Evolutionary conservation across 129 eudicot genomes (phyloP), one percentile per base, ranked within the genome.

Genomic region (Ambrosia artemisiifolia): DNA sequence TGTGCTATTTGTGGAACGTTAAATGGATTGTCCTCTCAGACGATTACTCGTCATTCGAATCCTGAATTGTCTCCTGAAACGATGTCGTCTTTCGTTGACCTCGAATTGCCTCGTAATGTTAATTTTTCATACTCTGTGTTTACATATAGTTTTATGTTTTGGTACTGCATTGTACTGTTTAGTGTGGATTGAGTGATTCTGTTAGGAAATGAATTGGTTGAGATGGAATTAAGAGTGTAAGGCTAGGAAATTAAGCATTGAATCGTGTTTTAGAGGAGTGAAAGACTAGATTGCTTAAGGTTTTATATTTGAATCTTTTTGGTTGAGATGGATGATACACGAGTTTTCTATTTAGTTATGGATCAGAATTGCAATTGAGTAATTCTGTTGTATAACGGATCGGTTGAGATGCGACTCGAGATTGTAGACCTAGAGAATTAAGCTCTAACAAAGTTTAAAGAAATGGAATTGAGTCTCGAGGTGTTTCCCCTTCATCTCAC

Each of bases 1-100:
- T 94, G 98, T 57, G 64, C 86, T 12, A 83, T 94, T 3, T 94
- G 98, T 53, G 98, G 95, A 28, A 90, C 92, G 32, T 87, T 88
- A 44, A 92, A 92, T 76, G 98, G 96, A 14, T 83, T 88, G 55
- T 36, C 91, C 1, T 55, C 89, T 24, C 64, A 81, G 14, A 67
- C 89, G 35, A 82, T 92, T 28, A 62, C 86, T 34, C 79, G 90
- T 24, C 85, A 85, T 66, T 79, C 96, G 8, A 69, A 30, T 4
- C 83, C 95, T 9, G 80, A 82, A 20, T 59, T 89, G 5, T 78
- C 85, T 30, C 80, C 96, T 3, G 98, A 94, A 80, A 88, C 77
- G 32, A 71, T 68, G 73, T 90, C 93, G 3, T 87, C 98, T 36
- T 94, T 90, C 71, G 66, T 94, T 53, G 98, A 94, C 81, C 93